phyloP scores from a whole-genome alignment of 2,329 filamentous ascomycete genomes.

The Hymenoscyphus albidus region DNA sequence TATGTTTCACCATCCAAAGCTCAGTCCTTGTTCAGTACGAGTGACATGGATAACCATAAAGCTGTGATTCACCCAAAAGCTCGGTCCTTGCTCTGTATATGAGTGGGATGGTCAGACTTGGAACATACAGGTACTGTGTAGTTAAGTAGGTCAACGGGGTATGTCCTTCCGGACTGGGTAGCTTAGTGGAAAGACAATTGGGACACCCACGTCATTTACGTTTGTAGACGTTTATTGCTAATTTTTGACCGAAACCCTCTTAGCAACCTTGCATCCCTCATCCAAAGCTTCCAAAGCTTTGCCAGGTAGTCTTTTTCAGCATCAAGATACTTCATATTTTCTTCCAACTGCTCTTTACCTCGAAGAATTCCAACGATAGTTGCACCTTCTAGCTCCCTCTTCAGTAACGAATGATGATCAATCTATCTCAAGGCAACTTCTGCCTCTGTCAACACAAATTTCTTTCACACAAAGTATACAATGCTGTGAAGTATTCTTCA shows the following conservation, averaged over 20 bases:
- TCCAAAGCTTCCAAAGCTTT: constrained; percentile 62
- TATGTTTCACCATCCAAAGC: too few species aligned
- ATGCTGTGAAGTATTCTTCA: constrained; percentile 59
- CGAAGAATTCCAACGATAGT: constrained; percentile 40
- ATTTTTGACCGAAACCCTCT: background rate
- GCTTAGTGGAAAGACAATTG: too few species aligned
- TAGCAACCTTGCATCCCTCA: constrained; percentile 50
- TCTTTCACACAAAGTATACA: constrained; percentile 63
- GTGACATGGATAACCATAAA: too few species aligned
- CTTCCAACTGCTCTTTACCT: constrained; percentile 39
- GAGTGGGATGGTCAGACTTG: too few species aligned
- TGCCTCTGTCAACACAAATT: constrained; percentile 64
- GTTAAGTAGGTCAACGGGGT: too few species aligned
- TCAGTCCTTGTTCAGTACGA: too few species aligned
- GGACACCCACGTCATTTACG: too few species aligned
- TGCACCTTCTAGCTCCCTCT: constrained; percentile 45
- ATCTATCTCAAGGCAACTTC: constrained; percentile 73
- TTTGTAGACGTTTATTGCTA: background rate
- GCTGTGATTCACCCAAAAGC: too few species aligned
- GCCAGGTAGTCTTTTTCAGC: constrained; percentile 51
- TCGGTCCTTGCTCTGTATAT: too few species aligned
- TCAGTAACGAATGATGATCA: constrained; percentile 64
- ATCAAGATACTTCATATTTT: constrained; percentile 39
- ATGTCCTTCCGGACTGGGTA: too few species aligned
- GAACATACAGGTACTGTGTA: too few species aligned